Evolutionary conservation across 768 basidiomycete genomes (phyloP), one percentile per base, ranked within the genome.

Genomic region (Erythrobasidium yunnanense): DNA sequence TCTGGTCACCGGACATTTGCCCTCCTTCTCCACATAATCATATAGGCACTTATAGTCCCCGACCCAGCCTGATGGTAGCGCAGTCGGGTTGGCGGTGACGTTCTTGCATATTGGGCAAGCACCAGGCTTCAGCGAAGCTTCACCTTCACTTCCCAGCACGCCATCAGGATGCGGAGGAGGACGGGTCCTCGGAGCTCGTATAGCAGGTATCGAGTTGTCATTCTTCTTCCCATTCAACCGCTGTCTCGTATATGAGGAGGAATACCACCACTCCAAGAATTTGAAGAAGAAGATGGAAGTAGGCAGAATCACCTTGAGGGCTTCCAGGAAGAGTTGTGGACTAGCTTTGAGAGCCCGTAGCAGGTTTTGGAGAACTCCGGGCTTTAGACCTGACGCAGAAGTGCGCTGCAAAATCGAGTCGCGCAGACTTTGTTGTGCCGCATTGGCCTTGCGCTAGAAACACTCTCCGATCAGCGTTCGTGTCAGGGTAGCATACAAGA

Each of bases 221-320:
- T 42, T n/a, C 38, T 42, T 42, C n/a, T 42, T 42, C 38, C 38
- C 38, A n/a, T n/a, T 42, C 11, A 11, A 11, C 11, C 38, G 38
- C 4, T 46, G 17, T n/a, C 68, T 58, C 22, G 56, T 32, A 32
- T 55, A 55, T 20, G 68, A 42, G 0, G 95, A 91, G 2, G 90
- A 92, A 74, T 97, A 97, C 91, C 93, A 99, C 91, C 95, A 99
- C 77, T 97, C 91, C 50, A 95, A 80, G 77, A 97, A 92, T 76
- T 91, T 93, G 79, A 99, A 80, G 74, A 89, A 87, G 77, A 99
- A 93, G 66, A 99, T 90, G 45, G 87, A 86, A 20, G 85, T 87
- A 17, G 89, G 93, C 33, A 91, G 81, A 50, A 88, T 80, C 51
- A 88, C 78, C 66, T 85, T 83, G 38, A 91, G 79, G 1, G 87